phyloP scores from a whole-genome alignment of 768 basidiomycete species.

The Dioszegia crocea region DNA sequence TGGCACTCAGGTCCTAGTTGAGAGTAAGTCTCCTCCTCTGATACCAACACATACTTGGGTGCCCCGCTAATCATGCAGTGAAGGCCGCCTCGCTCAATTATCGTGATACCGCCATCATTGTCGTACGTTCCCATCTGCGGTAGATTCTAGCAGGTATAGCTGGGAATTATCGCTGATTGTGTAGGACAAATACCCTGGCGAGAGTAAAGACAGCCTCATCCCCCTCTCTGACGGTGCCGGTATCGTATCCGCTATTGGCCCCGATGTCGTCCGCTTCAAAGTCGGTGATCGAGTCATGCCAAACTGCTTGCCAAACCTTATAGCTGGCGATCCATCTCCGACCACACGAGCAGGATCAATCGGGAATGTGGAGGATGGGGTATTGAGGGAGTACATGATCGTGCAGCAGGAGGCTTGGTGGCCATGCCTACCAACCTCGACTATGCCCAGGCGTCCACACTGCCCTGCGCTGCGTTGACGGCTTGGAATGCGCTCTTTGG shows the following conservation, averaged over 20 bases:
- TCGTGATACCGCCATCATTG: neutral
- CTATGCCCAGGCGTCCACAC: slow-evolving; percentile 12
- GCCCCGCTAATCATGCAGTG: neutral
- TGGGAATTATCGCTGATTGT: neutral
- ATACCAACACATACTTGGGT: no score
- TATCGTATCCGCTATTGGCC: neutral
- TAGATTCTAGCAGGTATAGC: no score
- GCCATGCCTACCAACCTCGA: neutral
- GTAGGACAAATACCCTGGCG: neutral
- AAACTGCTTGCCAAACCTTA: neutral
- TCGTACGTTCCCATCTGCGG: neutral
- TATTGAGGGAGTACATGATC: neutral
- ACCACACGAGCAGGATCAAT: neutral
- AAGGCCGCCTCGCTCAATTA: neutral
- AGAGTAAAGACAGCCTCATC: neutral
- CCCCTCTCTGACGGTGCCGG: neutral
- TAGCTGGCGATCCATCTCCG: neutral
- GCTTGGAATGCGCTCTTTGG: slow-evolving; percentile 27
- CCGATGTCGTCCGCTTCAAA: neutral
- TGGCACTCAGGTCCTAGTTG: neutral
- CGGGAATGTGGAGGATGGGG: neutral
- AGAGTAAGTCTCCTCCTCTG: no score
- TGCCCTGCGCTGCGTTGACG: slow-evolving; percentile 28
- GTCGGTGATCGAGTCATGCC: neutral
- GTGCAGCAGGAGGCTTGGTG: neutral